These are phyloP conservation scores for Pyrenochaeta sp. DNA, from an alignment of 2,329 filamentous ascomycete species.

Conservation along the genomic window DNA sequence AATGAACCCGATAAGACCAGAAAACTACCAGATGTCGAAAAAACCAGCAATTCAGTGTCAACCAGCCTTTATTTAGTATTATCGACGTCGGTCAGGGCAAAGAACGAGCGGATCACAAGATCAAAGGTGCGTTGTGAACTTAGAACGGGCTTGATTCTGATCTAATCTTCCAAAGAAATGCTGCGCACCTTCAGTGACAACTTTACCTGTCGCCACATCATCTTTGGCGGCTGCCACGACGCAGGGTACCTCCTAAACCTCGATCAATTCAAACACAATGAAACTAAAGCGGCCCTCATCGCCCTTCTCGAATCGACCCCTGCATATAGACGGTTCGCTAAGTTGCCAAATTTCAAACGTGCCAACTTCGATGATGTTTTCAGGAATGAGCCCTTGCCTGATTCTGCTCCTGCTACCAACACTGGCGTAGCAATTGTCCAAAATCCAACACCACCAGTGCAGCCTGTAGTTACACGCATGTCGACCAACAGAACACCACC, in stretches of 20 bases:
- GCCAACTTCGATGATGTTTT: constrained; percentile 53
- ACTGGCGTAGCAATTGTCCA: no score
- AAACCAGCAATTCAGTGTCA: constrained; percentile 54
- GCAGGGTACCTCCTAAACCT: constrained; percentile 56
- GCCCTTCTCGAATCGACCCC: constrained; percentile 56
- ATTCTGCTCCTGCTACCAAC: no score
- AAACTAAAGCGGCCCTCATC: constrained; percentile 46
- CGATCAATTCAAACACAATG: constrained; percentile 55
- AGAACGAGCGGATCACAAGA: constrained; percentile 57
- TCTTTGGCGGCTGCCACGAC: constrained; percentile 58
- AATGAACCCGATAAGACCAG: no score
- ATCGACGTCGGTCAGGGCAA: constrained; percentile 58
- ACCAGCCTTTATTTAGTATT: constrained; percentile 56
- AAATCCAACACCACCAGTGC: no score
- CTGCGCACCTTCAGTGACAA: no score
- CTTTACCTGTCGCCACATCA: constrained; percentile 55
- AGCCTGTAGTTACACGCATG: no score
- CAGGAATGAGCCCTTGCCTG: constrained; percentile 49
- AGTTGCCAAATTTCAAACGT: constrained; percentile 49
- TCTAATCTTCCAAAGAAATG: no score
- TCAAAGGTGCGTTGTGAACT: no score
- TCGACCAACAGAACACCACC: no score
- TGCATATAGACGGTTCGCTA: constrained; percentile 50
- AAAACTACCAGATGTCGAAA: no score
- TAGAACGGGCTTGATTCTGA: no score